Evolutionary conservation across 169 alveolate genomes (phyloP), one percentile per base, ranked within the genome.

Genomic region (Cryptosporidium baileyi): DNA sequence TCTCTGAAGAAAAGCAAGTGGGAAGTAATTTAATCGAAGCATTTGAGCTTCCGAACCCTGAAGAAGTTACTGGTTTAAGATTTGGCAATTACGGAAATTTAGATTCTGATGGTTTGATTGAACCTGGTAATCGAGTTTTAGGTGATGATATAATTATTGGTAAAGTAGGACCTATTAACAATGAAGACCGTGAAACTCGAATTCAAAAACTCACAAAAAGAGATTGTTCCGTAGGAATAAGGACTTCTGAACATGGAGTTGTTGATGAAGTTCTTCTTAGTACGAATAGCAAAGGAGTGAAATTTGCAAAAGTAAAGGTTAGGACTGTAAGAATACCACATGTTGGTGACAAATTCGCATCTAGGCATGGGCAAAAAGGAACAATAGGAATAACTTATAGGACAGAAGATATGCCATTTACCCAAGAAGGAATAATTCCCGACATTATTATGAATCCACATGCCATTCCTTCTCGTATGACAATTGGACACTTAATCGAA

Each of bases 381-480:
- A 98, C 99, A 17, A 95, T 96, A 40, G 99, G 99, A n/a, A 97
- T 97, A 95, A 95, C 99, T 4, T 97, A 96, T 90, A 89, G 99
- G 57, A 95, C 94, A 74, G 99, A 98, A 81, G 99, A 98, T 90
- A 88, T 98, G 93, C 99, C 99, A 1, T 98, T 96, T 90, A 97
- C 99, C 2, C 93, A 93, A 74, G 96, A 95, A 62, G 99, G 99
- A 13, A 96, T 98, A n/a, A 93, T 92, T 15, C 99, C 99, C 26
- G 99, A 98, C 90, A 93, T 98, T 30, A 97, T 97, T 38, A 96
- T 97, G 94, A 98, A 98, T 89, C 99, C 99, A 13, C 99, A 98
- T 89, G 99, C 99, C 80, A 98, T 98, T 61, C 99, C 99, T 15
- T 96, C 99, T 41, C 98, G 99, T 52, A 98, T 98, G 99, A 98